Conservation (phyloP, 2,329 filamentous ascomycete genomes). For the Talaromyces sp. region DNA sequence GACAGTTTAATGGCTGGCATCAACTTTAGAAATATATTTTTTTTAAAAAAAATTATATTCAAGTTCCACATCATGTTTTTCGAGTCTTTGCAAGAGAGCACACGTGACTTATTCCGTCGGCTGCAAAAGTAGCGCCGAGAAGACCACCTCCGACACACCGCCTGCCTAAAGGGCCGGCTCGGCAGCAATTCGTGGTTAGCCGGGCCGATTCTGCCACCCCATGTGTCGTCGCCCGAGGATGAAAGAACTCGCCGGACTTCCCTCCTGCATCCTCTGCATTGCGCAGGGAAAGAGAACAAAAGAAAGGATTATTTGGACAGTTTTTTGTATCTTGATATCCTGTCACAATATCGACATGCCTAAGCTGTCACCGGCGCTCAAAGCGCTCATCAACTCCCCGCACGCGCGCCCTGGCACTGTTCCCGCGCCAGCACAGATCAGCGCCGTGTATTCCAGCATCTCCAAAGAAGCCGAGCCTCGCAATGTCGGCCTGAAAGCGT, state of each 20-base stretch:
- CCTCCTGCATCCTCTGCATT: neutral
- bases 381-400: slow-evolving; percentile 67
- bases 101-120: neutral
- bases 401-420: slow-evolving; percentile 62
- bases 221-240: neutral
- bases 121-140: neutral
- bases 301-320: neutral
- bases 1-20: no score
- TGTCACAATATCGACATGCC: slow-evolving; percentile 52
- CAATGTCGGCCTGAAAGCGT: slow-evolving; percentile 40
- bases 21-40: no score
- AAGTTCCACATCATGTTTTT: neutral
- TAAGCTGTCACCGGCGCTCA: slow-evolving; percentile 66
- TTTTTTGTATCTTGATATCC: neutral
- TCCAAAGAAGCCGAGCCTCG: slow-evolving; percentile 58
- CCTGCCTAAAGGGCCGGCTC: neutral
- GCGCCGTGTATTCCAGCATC: slow-evolving; percentile 60
- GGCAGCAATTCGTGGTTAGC: neutral
- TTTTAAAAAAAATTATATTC: no score
- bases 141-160: neutral
- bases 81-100: neutral
- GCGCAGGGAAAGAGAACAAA: neutral
- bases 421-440: slow-evolving; percentile 59
- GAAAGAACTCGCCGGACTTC: neutral
- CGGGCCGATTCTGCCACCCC: neutral